These are phyloP conservation scores for Wickerhamiella occidentalis DNA, from an alignment of 805 yeast species.

Conservation along the genomic window DNA sequence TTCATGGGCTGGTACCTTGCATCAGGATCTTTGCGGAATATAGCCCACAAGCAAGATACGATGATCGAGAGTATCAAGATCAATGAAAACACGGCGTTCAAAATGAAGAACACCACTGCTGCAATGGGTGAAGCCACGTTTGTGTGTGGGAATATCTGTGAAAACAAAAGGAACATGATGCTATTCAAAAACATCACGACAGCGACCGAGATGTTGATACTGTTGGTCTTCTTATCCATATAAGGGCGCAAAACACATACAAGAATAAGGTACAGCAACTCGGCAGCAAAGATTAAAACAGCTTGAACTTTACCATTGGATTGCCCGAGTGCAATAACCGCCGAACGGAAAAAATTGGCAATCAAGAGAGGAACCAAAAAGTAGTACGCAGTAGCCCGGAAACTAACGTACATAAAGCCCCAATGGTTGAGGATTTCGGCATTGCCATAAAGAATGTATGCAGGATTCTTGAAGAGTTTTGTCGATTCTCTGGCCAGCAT, in stretches of 20 bases:
- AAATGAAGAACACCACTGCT: conserved; percentile 77
- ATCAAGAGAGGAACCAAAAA: conserved; percentile 56
- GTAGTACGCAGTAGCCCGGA: conserved; percentile 74
- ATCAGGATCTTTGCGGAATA: conserved; percentile 85
- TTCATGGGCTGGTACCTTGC: conserved; percentile 90
- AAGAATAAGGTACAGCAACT: conserved; percentile 52
- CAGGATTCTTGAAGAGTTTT: conserved; percentile 73
- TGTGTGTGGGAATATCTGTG: conserved; percentile 67
- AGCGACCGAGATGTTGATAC: conserved; percentile 79
- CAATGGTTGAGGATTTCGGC: conserved; percentile 65
- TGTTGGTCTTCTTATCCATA: conserved; percentile 89
- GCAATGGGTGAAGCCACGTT: conserved; percentile 81
- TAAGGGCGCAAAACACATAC: conserved; percentile 71
- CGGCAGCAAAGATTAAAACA: conserved; percentile 60
- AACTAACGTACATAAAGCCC: conserved; percentile 89
- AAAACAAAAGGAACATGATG: conserved; percentile 77
- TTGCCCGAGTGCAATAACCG: conserved; percentile 82
- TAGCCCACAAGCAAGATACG: conserved; percentile 72
- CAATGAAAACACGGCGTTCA: conserved; percentile 82
- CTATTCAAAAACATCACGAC: conserved; percentile 72
- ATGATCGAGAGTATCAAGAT: conserved; percentile 74
- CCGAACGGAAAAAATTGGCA: conserved; percentile 60
- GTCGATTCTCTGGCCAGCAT: conserved; percentile 62
- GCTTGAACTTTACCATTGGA: conserved; percentile 71
- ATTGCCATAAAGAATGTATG: conserved; percentile 81